Conservation (phyloP, 345 rosid species). For the Arabidopsis arenosa region DNA sequence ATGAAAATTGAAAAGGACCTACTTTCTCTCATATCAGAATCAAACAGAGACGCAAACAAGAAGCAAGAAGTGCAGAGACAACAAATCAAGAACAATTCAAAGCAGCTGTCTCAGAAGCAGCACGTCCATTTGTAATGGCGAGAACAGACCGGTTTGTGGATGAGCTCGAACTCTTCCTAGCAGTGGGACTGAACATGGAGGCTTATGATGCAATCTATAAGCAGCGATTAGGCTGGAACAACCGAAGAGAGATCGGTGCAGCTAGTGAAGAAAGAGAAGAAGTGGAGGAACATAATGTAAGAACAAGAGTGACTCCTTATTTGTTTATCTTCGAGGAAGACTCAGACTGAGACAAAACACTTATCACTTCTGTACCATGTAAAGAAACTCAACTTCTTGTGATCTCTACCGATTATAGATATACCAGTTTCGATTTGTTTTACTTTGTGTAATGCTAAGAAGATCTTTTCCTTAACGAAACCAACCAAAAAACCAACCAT, state of each 20-base stretch:
- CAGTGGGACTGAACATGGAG: conserved; percentile 67
- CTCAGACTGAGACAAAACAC: conserved; percentile 43
- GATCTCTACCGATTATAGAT: not conserved
- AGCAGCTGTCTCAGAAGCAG: conserved; percentile 56
- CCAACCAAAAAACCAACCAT: not conserved
- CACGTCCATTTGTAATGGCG: conserved; percentile 67
- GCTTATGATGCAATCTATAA: conserved; percentile 74
- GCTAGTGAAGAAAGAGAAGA: conserved; percentile 28
- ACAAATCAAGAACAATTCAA: conserved; percentile 58
- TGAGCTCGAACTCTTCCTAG: conserved; percentile 77
- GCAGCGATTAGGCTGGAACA: conserved; percentile 53
- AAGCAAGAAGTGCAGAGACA: conserved; percentile 46
- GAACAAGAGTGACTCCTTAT: conserved; percentile 47
- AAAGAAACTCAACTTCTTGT: not conserved
- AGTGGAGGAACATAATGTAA: conserved; percentile 30
- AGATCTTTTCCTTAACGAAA: not conserved
- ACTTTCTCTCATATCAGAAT: conserved; percentile 43
- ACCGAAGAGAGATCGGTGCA: conserved; percentile 34
- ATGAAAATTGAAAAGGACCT: not conserved
- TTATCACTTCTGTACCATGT: conserved; percentile 1
- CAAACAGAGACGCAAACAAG: conserved; percentile 37
- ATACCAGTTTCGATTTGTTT: not conserved
- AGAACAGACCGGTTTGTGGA: conserved; percentile 66
- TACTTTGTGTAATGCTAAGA: not conserved
- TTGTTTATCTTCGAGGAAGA: conserved; percentile 64